A percentile compares a stretch with the other conserved stretches of the same genome.
Evolutionary conservation across 2,329 filamentous ascomycete species (phyloP).

Genomic region (Coniochaeta ligniaria): DNA sequence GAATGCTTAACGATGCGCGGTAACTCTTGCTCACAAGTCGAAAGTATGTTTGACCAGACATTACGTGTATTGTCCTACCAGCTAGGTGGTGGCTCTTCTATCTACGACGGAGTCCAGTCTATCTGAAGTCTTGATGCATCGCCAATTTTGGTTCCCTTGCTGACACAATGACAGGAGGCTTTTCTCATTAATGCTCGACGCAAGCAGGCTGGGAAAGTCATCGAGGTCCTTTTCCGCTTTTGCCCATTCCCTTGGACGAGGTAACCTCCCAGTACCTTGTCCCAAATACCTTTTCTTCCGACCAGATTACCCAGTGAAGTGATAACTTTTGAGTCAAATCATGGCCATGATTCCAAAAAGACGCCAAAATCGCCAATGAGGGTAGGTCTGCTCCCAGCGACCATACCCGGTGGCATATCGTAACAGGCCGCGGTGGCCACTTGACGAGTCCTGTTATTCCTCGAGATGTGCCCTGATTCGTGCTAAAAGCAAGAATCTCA

Average conservation of each 20-base stretch:
- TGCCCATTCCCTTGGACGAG: neutral
- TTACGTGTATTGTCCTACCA: neutral
- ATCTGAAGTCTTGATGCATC: neutral
- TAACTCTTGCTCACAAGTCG: neutral
- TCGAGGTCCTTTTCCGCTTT: neutral
- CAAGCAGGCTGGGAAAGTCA: neutral
- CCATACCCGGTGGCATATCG: neutral
- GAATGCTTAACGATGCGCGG: neutral
- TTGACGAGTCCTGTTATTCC: constrained; percentile 1
- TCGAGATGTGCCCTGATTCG: neutral
- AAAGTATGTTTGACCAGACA: neutral
- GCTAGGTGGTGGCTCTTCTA: neutral
- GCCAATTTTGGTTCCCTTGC: neutral
- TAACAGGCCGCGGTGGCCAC: neutral
- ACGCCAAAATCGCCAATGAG: neutral
- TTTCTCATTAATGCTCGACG: neutral
- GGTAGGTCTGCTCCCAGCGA: neutral
- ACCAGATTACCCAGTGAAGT: neutral
- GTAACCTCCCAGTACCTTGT: neutral
- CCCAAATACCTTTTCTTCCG: neutral
- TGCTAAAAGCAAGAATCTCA: neutral
- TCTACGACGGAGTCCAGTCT: neutral
- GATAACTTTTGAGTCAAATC: neutral
- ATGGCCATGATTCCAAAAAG: neutral
- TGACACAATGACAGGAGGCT: neutral